phyloP scores from a whole-genome alignment of 73 alveolate genomes.

The Paramecium bursaria region DNA sequence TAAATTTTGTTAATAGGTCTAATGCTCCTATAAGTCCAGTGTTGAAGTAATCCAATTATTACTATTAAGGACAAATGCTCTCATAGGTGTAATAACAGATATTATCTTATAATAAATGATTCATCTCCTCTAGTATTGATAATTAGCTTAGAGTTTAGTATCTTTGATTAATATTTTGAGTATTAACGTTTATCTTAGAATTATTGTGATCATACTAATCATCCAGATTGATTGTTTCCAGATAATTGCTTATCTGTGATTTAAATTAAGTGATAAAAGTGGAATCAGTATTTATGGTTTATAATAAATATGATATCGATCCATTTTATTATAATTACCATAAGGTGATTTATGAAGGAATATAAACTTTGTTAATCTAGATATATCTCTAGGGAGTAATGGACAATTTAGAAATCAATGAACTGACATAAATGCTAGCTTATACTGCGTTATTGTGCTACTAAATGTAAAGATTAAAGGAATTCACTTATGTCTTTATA shows the following conservation, averaged over 20 bases:
- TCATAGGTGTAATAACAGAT: conserved; percentile 13
- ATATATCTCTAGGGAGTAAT: conserved; percentile 33
- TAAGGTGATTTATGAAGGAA: conserved; percentile 28
- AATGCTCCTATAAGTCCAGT: conserved; percentile 36
- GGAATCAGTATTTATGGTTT: conserved; percentile 2
- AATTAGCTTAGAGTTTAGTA: conserved; percentile 21
- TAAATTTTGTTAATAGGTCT: neutral
- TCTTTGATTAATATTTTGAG: conserved; percentile 5
- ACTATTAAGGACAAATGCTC: neutral
- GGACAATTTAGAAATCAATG: conserved; percentile 23
- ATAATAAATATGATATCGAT: conserved; percentile 10
- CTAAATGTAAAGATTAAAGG: conserved; percentile 10
- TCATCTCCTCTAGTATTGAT: conserved; percentile 3
- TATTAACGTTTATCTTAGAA: neutral
- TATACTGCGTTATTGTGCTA: neutral
- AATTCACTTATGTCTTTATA: conserved; percentile 36
- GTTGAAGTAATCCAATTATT: conserved; percentile 39
- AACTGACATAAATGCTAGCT: conserved; percentile 8
- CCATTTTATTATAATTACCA: neutral
- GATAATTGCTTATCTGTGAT: neutral
- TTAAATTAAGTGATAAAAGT: neutral
- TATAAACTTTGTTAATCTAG: neutral
- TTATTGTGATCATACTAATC: neutral
- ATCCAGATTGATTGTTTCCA: conserved; percentile 28
- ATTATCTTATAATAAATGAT: conserved; percentile 47